Conservation (phyloP, 202 grass and related monocot species). For the Carex arenaria region DNA sequence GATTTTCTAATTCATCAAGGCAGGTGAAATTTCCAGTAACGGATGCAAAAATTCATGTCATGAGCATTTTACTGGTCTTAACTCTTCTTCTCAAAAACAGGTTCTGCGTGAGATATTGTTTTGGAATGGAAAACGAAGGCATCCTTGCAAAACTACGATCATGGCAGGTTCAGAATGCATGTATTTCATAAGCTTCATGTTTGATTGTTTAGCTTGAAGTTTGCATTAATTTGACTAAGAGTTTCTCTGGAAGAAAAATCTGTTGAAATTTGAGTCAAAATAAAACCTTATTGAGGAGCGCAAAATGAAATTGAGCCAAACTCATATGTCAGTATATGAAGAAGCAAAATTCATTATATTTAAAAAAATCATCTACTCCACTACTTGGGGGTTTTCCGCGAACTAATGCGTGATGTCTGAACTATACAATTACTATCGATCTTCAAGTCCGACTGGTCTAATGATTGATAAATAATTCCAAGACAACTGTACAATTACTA, state of each 20-base stretch:
- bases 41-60: background rate
- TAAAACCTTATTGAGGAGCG: background rate
- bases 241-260: background rate
- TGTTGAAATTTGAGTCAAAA: background rate
- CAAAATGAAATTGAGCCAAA: background rate
- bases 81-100: background rate
- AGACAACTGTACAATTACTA: background rate
- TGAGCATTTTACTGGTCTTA: background rate
- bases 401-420: background rate
- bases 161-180: background rate
- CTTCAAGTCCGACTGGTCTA: background rate
- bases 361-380: background rate
- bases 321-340: background rate
- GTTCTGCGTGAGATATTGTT: background rate
- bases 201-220: background rate
- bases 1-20: background rate
- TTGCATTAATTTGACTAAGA: background rate
- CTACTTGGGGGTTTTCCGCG: background rate
- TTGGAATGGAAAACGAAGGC: background rate
- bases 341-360: background rate
- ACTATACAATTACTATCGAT: background rate
- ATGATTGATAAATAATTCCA: background rate
- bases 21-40: background rate
- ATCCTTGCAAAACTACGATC: background rate
- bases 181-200: background rate